Percentiles rank a stretch among this genome's conserved stretches.
These are phyloP conservation scores for Microsporum ferrugineum DNA, from an alignment of 2,329 filamentous ascomycete species.

Conservation along the genomic window DNA sequence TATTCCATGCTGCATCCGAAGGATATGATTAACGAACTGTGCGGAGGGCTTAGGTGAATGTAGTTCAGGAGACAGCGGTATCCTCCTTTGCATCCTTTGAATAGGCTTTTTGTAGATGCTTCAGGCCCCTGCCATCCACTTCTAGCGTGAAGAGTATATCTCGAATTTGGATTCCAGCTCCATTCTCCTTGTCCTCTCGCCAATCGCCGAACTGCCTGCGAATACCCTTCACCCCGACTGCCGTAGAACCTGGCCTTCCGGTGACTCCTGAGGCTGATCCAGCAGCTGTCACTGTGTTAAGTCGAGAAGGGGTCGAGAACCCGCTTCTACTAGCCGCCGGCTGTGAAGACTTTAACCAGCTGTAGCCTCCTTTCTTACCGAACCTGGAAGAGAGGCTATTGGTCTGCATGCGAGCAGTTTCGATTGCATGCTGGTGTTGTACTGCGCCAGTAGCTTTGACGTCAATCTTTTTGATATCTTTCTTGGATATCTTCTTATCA, in stretches of 20 bases:
- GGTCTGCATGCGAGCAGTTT: slow-evolving; percentile 66
- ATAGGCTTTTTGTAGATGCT: slow-evolving; percentile 35
- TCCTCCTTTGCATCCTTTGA: slow-evolving; percentile 34
- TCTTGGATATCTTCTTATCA: slow-evolving; percentile 66
- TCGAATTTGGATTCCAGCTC: slow-evolving; percentile 67
- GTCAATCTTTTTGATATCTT: slow-evolving; percentile 70
- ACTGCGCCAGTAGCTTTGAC: slow-evolving; percentile 63
- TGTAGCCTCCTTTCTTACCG: slow-evolving; percentile 38
- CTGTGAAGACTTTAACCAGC: slow-evolving; percentile 34
- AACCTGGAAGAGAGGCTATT: slow-evolving; percentile 45
- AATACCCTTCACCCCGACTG: slow-evolving; percentile 20
- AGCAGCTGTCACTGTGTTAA: slow-evolving; percentile 17
- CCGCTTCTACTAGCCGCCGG: slow-evolving; percentile 24
- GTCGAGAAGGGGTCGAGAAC: slow-evolving; percentile 29
- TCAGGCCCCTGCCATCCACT: slow-evolving; percentile 50
- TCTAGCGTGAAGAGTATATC: slow-evolving; percentile 74
- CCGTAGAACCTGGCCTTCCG: slow-evolving; percentile 20
- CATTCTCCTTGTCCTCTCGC: slow-evolving; percentile 63
- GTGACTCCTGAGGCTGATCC: slow-evolving; percentile 6
- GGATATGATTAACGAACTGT: neutral
- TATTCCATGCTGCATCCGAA: neutral
- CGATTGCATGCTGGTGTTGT: slow-evolving; percentile 70
- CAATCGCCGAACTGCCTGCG: slow-evolving; percentile 56
- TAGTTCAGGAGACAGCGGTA: neutral
- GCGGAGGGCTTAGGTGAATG: neutral